phyloP scores from a whole-genome alignment of 306 rosid genomes.

The Rosa persica region DNA sequence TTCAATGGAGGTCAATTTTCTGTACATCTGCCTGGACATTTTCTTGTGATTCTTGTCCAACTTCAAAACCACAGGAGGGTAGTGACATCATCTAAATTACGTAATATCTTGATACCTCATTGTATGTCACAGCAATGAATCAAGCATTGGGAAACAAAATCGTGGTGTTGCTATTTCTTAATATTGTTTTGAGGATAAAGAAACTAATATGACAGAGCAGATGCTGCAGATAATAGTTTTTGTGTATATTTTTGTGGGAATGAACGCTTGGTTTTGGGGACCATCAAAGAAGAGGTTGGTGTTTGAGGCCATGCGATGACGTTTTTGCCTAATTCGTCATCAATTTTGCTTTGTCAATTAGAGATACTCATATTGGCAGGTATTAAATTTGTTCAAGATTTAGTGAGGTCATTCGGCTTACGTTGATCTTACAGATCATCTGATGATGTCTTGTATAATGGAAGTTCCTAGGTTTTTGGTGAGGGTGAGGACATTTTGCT shows the following conservation, averaged over 20 bases:
- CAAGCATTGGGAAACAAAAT: background rate
- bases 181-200: background rate
- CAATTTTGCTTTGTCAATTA: background rate
- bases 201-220: background rate
- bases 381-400: background rate
- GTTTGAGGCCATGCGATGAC: conserved; percentile 18
- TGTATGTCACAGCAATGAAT: background rate
- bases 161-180: background rate
- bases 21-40: background rate
- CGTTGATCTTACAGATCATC: background rate
- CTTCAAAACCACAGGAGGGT: background rate
- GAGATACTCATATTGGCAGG: background rate
- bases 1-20: conserved; percentile 3
- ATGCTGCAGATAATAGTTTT: background rate
- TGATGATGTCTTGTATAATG: background rate
- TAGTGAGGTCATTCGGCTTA: conserved; percentile 8
- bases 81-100: conserved; percentile 4
- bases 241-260: background rate
- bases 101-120: background rate
- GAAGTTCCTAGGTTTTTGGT: background rate
- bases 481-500: conserved; percentile 11
- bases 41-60: background rate
- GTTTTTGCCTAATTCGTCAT: conserved; percentile 5
- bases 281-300: background rate
- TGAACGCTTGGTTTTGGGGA: background rate